These are phyloP conservation scores for Phycomyces nitens DNA, from an alignment of 192 early-diverging fungal genomes.

Conservation along the genomic window DNA sequence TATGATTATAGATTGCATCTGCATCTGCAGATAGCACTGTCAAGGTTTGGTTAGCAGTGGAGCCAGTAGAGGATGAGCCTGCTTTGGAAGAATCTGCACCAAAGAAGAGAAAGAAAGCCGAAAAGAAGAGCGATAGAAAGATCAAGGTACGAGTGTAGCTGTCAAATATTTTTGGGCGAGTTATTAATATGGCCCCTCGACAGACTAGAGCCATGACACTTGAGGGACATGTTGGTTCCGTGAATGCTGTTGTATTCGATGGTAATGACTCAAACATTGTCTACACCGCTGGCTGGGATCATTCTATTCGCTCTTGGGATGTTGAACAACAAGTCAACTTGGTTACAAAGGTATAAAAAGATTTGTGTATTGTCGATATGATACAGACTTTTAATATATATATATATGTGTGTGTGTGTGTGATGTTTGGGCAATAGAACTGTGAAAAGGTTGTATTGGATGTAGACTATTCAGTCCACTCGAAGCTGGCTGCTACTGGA, in stretches of 20 bases:
- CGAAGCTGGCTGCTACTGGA: slow-evolving; percentile 79
- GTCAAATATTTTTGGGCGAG: neutral
- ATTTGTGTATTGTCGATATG: no score
- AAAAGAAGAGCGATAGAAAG: slow-evolving; percentile 41
- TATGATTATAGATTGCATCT: slow-evolving; percentile 51
- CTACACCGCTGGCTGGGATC: slow-evolving; percentile 91
- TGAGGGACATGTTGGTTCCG: slow-evolving; percentile 75
- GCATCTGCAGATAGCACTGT: slow-evolving; percentile 78
- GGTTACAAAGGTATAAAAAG: slow-evolving; percentile 58
- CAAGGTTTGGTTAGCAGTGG: slow-evolving; percentile 71
- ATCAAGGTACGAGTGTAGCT: slow-evolving; percentile 29
- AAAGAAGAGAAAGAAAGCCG: slow-evolving; percentile 51
- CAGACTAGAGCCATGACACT: slow-evolving; percentile 42
- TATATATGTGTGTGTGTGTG: neutral
- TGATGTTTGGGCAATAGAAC: slow-evolving; percentile 42
- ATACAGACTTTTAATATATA: no score
- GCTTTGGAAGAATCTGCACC: slow-evolving; percentile 21
- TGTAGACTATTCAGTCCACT: slow-evolving; percentile 66
- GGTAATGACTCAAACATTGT: slow-evolving; percentile 55
- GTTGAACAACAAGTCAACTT: slow-evolving; percentile 70
- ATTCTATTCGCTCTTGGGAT: slow-evolving; percentile 90
- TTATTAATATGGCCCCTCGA: neutral
- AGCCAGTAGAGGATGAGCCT: slow-evolving; percentile 46
- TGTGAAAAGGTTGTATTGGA: slow-evolving; percentile 84
- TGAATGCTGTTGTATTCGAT: slow-evolving; percentile 72